These are phyloP conservation scores for Podospora pseudopauciseta DNA, from an alignment of 495 filamentous ascomycete species.

Conservation along the genomic window DNA sequence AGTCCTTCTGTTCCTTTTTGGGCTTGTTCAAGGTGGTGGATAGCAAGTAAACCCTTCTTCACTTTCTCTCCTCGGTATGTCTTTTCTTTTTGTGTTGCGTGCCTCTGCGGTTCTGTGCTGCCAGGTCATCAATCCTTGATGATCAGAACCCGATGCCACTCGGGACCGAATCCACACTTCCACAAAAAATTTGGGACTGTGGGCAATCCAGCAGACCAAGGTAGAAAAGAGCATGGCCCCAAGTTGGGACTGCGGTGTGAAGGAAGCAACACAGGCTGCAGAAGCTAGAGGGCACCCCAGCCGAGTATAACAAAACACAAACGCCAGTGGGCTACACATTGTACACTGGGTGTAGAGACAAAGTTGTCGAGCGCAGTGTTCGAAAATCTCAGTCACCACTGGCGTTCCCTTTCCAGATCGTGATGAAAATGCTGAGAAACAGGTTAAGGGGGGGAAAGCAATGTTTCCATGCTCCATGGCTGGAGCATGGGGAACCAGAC, in stretches of 20 bases:
- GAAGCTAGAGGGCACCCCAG: not conserved
- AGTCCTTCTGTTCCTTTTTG: not conserved
- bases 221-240: constrained; percentile 1
- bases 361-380: not conserved
- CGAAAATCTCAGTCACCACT: not conserved
- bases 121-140: constrained; percentile 26
- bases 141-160: constrained; percentile 15
- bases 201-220: not conserved
- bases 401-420: not conserved
- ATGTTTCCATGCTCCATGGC: not conserved
- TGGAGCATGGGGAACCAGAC: not conserved
- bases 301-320: not conserved
- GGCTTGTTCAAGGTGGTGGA: not conserved
- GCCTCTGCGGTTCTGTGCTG: constrained; percentile 15
- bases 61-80: not conserved
- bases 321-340: not conserved
- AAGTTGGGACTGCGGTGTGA: not conserved
- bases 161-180: constrained; percentile 24
- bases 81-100: constrained; percentile 10
- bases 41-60: not conserved
- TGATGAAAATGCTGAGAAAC: not conserved
- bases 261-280: not conserved
- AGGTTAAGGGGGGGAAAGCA: constrained; percentile 3
- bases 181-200: constrained; percentile 23
- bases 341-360: not conserved